These are phyloP conservation scores for Musa troglodytarum DNA, from an alignment of 176 grass and related monocot species.

Conservation along the genomic window DNA sequence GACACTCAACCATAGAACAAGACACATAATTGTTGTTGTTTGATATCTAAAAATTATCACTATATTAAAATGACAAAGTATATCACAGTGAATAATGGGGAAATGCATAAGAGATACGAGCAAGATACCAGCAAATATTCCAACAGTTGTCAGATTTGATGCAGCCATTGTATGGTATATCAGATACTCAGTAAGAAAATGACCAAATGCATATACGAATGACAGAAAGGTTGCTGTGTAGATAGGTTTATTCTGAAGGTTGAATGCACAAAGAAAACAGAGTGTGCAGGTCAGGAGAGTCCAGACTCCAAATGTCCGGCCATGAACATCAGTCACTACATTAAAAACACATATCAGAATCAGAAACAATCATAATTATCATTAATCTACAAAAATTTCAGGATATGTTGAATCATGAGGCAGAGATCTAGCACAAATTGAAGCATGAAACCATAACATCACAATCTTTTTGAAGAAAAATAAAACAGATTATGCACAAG, in stretches of 20 bases:
- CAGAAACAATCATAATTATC: background rate
- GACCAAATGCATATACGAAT: constrained; percentile 69
- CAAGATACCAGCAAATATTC: constrained; percentile 73
- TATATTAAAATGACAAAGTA: background rate
- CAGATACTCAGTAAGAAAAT: constrained; percentile 79
- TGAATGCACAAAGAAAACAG: constrained; percentile 82
- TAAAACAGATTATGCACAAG: background rate
- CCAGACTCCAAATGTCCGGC: constrained; percentile 85
- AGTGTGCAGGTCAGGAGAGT: constrained; percentile 78
- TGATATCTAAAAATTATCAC: background rate
- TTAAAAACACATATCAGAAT: background rate
- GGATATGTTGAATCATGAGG: background rate
- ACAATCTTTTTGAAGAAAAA: background rate
- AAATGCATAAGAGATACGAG: background rate
- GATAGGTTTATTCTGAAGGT: constrained; percentile 65
- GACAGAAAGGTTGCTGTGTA: constrained; percentile 72
- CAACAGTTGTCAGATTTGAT: constrained; percentile 71
- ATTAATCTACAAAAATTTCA: background rate
- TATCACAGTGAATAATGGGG: background rate
- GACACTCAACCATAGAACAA: too few relatives aligned
- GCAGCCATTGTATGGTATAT: constrained; percentile 72
- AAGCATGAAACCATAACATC: background rate
- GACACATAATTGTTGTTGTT: too few relatives aligned
- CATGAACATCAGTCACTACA: constrained; percentile 85
- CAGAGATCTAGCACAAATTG: background rate